Evolutionary conservation across 345 rosid genomes (phyloP), one percentile per base, ranked within the genome.

Genomic region (Punica granatum): DNA sequence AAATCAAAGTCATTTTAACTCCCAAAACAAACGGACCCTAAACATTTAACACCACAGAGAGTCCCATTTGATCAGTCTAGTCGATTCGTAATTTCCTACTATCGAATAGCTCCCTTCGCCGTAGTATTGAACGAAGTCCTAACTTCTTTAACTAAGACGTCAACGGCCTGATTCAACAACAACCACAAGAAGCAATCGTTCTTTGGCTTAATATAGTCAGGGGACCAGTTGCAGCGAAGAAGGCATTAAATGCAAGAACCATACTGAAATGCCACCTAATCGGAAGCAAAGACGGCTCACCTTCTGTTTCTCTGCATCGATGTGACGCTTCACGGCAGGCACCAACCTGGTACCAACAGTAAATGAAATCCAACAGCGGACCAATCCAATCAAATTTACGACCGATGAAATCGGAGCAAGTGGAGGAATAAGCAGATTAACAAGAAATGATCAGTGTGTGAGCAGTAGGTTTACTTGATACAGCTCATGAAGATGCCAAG

Each of bases 251-350:
- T 53, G 28, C 30, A 7, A n/a, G 13, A 5, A 53, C 23, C 59
- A 7, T n/a, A n/a, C 30, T 18, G 8, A 23, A 53, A 25, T 23
- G 59, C 13, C 1, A 53, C 31, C n/a, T 28, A 53, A 53, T 53
- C 59, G 59, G 6, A 13, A 56, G 34, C 12, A 14, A 9, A 13
- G 61, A 30, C 33, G 19, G 61, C 33, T 56, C 32, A 94, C 99
- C 97, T 94, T 94, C 74, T 89, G 98, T 78, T 94, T 92, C 88
- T 94, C 90, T 1, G 90, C 90, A 69, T 89, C 96, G 32, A 92
- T 85, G 74, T 88, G 83, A 21, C 80, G 80, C 68, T 88, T 82
- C 37, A 90, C 97, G 14, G 92, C 88, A 42, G 99, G 99, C 56
- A 92, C 67, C 88, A 82, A 67, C 88, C 99, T 90, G 43, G 0